These are phyloP conservation scores for Arachis monticola DNA, from an alignment of 331 rosid species.

Conservation along the genomic window DNA sequence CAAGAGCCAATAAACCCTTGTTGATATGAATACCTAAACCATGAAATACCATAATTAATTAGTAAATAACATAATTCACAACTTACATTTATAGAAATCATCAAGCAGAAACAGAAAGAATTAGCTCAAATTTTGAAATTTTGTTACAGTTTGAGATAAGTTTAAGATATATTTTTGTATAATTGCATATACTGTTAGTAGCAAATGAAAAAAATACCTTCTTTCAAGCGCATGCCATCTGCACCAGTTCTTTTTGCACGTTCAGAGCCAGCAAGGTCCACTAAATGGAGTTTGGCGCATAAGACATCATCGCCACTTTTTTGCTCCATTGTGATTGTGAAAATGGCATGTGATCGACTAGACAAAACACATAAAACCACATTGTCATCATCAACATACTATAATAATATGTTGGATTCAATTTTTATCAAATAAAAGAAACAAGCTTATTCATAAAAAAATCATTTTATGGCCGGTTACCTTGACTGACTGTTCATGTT, in stretches of 20 bases:
- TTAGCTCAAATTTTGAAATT: conserved; percentile 5
- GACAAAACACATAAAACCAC: conserved; percentile 30
- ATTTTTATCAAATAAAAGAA: background rate
- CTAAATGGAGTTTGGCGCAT: conserved; percentile 91
- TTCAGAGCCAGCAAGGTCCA: conserved; percentile 99
- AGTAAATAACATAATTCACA: conserved; percentile 4
- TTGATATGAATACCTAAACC: conserved; percentile 90
- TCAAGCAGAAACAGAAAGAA: background rate
- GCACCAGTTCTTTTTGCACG: conserved; percentile 97
- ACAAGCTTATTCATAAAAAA: background rate
- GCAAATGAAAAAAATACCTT: conserved; percentile 60
- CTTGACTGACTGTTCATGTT: conserved; percentile 99
- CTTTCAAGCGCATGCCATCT: conserved; percentile 95
- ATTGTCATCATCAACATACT: conserved; percentile 31
- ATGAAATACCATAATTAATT: conserved; percentile 16
- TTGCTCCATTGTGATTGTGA: conserved; percentile 92
- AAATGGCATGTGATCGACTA: conserved; percentile 98
- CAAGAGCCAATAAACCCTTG: conserved; percentile 90
- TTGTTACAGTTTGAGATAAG: background rate
- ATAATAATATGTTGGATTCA: background rate
- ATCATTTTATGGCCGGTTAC: conserved; percentile 38
- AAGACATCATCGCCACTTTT: conserved; percentile 86
- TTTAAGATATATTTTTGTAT: background rate
- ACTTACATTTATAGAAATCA: conserved; percentile 7
- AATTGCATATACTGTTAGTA: background rate